These are phyloP conservation scores for Coprinopsis marcescibilis DNA, from an alignment of 768 basidiomycete species.

Conservation along the genomic window DNA sequence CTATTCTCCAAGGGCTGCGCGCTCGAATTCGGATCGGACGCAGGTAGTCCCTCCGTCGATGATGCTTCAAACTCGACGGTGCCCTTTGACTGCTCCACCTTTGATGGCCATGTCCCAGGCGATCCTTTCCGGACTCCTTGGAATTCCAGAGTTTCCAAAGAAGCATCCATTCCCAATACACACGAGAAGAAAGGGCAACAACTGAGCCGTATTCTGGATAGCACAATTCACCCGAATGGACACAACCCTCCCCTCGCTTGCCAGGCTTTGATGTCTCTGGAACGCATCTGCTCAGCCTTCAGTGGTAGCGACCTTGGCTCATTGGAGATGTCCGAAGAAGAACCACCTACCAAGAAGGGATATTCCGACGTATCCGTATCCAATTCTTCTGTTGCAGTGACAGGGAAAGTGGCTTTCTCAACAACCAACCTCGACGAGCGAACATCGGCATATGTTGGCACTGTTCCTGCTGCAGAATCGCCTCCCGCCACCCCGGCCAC, in stretches of 20 bases:
- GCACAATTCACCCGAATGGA: background rate
- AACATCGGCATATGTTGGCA: too few relatives aligned
- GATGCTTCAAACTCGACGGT: too few relatives aligned
- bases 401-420: background rate
- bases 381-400: background rate
- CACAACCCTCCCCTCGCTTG: conserved; percentile 1
- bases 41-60: background rate
- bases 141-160: too few relatives aligned
- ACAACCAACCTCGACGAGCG: background rate
- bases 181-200: background rate
- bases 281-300: conserved; percentile 14
- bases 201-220: background rate
- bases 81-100: too few relatives aligned
- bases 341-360: background rate
- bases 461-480: too few relatives aligned
- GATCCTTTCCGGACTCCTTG: too few relatives aligned
- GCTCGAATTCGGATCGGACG: too few relatives aligned
- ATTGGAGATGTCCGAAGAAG: conserved; percentile 20
- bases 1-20: background rate
- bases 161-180: too few relatives aligned
- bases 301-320: conserved; percentile 33
- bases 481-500: too few relatives aligned
- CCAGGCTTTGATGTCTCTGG: conserved; percentile 11
- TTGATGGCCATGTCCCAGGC: too few relatives aligned
- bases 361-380: background rate